Percentiles rank a stretch among this genome's conserved stretches.
Evolutionary conservation across 352 stramenopile species (phyloP).

Genomic region (Globisporangium recalcitrans): DNA sequence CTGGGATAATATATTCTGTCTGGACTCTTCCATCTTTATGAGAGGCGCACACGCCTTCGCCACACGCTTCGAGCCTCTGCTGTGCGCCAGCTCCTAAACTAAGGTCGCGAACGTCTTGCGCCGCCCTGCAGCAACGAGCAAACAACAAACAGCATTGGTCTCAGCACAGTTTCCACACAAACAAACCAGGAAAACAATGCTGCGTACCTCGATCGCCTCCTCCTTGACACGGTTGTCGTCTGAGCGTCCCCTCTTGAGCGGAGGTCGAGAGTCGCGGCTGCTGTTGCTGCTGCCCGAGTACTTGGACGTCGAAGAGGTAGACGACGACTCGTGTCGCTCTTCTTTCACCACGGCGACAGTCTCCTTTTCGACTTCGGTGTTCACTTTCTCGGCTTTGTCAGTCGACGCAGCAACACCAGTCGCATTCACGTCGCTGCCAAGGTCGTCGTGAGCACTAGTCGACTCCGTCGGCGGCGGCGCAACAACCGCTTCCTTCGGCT

Average conservation of each 20-base stretch:
- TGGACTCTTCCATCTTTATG: background rate
- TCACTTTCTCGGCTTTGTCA: slow-evolving; percentile 1
- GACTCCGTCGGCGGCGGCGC: background rate
- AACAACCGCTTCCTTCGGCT: slow-evolving; percentile 9
- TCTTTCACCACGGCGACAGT: background rate
- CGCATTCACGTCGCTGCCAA: background rate
- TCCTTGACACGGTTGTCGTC: slow-evolving; percentile 20
- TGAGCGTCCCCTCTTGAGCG: slow-evolving; percentile 29
- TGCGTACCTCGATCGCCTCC: slow-evolving; percentile 25
- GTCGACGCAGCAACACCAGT: background rate
- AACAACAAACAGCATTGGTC: background rate
- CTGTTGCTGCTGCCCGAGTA: slow-evolving; percentile 2
- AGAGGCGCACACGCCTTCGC: background rate
- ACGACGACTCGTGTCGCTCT: slow-evolving; percentile 1
- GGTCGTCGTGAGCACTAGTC: background rate
- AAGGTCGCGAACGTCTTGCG: slow-evolving; percentile 6
- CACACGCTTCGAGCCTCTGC: background rate
- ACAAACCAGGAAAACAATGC: background rate
- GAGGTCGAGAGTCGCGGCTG: slow-evolving; percentile 2
- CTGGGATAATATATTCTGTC: slow-evolving; percentile 3
- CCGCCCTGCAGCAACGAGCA: background rate
- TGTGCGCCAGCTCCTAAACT: background rate
- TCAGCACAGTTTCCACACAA: background rate
- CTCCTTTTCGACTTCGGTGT: background rate
- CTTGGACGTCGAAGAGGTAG: background rate